Percentiles rank a stretch among this genome's conserved stretches.
Conservation (phyloP, 139 green algal species). For the Volvox reticuliferus region DNA sequence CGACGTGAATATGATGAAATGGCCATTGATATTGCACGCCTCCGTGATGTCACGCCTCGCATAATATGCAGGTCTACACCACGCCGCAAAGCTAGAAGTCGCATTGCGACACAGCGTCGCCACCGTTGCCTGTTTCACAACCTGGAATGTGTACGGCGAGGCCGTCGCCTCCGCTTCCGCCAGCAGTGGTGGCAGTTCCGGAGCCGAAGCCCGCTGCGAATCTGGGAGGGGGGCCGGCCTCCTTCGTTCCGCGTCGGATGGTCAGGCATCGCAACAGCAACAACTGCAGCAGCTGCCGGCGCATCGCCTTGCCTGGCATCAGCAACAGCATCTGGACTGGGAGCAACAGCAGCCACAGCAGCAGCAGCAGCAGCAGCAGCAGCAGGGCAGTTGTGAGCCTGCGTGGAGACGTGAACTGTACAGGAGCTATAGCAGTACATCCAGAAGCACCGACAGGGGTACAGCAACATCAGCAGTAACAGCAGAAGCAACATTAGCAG, state of each 20-base stretch:
- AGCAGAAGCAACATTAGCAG: no score
- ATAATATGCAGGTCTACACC: slow-evolving; percentile 4
- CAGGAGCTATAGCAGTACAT: no score
- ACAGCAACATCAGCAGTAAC: background rate
- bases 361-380: background rate
- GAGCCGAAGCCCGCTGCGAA: no score
- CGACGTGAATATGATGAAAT: no score
- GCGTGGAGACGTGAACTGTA: no score
- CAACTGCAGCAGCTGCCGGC: background rate
- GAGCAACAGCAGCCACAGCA: background rate
- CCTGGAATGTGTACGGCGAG: slow-evolving; percentile 37
- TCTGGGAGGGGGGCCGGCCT: no score
- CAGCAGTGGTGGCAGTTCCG: background rate
- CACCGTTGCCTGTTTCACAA: slow-evolving; percentile 15
- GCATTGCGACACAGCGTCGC: slow-evolving; percentile 26
- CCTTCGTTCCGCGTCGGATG: background rate
- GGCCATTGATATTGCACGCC: no score
- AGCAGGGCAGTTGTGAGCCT: background rate
- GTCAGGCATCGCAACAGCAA: background rate
- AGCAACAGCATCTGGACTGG: background rate
- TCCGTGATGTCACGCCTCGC: no score
- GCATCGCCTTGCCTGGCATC: background rate
- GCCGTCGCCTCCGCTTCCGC: background rate
- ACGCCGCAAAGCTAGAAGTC: slow-evolving; percentile 34
- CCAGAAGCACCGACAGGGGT: background rate